Conservation (phyloP, 306 rosid genomes). For the Malus sylvestris region DNA sequence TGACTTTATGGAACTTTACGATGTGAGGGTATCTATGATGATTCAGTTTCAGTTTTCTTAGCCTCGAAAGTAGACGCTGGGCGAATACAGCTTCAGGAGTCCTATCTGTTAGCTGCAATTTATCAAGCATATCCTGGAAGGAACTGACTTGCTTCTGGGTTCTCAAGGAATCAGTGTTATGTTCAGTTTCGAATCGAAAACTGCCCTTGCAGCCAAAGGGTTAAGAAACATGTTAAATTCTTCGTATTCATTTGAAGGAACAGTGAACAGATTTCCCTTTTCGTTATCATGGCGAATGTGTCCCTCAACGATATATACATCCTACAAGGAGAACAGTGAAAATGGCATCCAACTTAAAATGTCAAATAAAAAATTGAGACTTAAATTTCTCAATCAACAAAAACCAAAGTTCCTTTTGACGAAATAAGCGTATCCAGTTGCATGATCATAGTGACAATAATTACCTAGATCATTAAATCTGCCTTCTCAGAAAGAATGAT, state of each 20-base stretch:
- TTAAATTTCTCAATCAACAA: not conserved
- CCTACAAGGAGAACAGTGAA: conserved; percentile 23
- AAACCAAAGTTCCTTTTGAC: not conserved
- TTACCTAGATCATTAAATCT: conserved; percentile 34
- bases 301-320: conserved; percentile 49
- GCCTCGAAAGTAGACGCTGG: conserved; percentile 27
- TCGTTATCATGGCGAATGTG: conserved; percentile 28
- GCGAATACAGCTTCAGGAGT: conserved; percentile 48
- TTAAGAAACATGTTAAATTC: conserved; percentile 60
- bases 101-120: not conserved
- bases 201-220: conserved; percentile 47
- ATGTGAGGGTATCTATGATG: conserved; percentile 48
- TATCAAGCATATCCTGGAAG: conserved; percentile 17
- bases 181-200: conserved; percentile 34
- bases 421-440: not conserved
- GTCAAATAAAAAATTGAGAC: not conserved
- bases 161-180: conserved; percentile 42
- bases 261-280: conserved; percentile 45
- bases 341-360: not conserved
- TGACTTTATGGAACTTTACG: conserved; percentile 22
- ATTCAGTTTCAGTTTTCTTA: conserved; percentile 21
- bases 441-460: not conserved
- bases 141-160: conserved; percentile 37
- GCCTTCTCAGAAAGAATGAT: conserved; percentile 24
- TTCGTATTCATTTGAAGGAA: conserved; percentile 53